Percentiles rank a stretch among this genome's conserved stretches.
These are phyloP conservation scores for Carpinus viminea DNA, from an alignment of 306 rosid species.

Conservation along the genomic window DNA sequence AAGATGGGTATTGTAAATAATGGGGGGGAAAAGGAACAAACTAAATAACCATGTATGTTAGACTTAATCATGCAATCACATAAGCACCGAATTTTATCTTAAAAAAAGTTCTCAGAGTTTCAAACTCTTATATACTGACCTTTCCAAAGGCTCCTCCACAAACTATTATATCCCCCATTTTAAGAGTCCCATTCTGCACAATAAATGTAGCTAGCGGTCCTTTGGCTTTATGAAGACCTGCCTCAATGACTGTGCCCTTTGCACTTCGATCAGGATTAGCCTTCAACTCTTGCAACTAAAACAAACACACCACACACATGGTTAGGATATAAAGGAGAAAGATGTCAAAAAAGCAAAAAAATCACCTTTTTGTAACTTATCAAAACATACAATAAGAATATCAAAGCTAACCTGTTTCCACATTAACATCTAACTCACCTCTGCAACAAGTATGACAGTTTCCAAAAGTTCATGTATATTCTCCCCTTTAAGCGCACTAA, in stretches of 20 bases:
- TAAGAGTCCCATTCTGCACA: conserved; percentile 91
- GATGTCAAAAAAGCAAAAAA: conserved; percentile 3
- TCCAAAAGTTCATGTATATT: conserved; percentile 89
- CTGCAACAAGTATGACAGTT: conserved; percentile 92
- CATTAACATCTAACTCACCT: conserved; percentile 54
- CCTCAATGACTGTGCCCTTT: conserved; percentile 91
- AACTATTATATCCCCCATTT: conserved; percentile 71
- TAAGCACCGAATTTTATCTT: conserved; percentile 5
- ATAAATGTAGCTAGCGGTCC: conserved; percentile 93
- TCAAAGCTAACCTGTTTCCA: conserved; percentile 15
- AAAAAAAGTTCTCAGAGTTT: conserved; percentile 6
- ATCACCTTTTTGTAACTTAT: background rate
- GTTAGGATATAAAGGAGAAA: conserved; percentile 37
- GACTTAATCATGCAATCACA: conserved; percentile 17
- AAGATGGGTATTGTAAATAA: conserved; percentile 11
- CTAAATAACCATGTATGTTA: conserved; percentile 2
- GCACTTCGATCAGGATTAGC: conserved; percentile 94
- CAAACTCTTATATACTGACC: conserved; percentile 49
- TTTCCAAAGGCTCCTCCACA: conserved; percentile 97
- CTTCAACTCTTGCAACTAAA: conserved; percentile 96
- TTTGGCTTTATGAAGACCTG: conserved; percentile 89
- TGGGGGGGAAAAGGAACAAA: conserved; percentile 8
- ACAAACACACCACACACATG: conserved; percentile 34
- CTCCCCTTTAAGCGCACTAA: conserved; percentile 93
- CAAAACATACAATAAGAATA: background rate